A percentile compares a stretch with the other conserved stretches of the same genome.
Evolutionary conservation across 768 basidiomycete species (phyloP).

Genomic region (Tricholoma saponaceum): DNA sequence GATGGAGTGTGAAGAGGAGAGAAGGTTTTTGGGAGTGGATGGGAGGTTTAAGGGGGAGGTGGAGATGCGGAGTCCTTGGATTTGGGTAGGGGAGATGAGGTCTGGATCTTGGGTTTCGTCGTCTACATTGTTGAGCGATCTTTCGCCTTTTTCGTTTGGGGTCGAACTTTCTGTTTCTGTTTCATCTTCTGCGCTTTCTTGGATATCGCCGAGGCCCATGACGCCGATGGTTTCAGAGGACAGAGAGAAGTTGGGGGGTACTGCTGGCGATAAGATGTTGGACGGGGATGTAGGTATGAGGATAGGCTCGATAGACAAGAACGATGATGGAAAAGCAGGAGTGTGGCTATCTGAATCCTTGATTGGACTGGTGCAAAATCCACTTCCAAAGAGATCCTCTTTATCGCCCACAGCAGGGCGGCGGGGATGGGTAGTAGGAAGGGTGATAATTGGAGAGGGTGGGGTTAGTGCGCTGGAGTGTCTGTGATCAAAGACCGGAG

Average conservation of each 20-base stretch:
- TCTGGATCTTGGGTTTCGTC: slow-evolving; percentile 6
- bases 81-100: slow-evolving; percentile 34
- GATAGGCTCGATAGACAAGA: slow-evolving; percentile 50
- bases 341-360: neutral
- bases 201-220: slow-evolving; percentile 50
- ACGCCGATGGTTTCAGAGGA: slow-evolving; percentile 16
- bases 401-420: neutral
- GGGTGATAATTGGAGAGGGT: neutral
- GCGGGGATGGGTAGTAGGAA: neutral
- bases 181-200: slow-evolving; percentile 50
- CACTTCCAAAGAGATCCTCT: neutral
- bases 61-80: slow-evolving; percentile 56
- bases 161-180: slow-evolving; percentile 12
- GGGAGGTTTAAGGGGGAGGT: slow-evolving; percentile 34
- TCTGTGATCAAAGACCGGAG: slow-evolving; percentile 28
- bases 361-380: neutral
- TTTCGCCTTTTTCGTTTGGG: slow-evolving; percentile 5
- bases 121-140: too few species aligned
- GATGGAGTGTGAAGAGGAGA: neutral
- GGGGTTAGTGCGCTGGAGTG: neutral
- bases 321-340: slow-evolving; percentile 11
- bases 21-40: neutral
- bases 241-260: slow-evolving; percentile 31
- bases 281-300: slow-evolving; percentile 29
- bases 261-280: slow-evolving; percentile 29